Base-by-base conservation (phyloP, 805 yeast genomes). In the Tetrapisispora fleetii region DNA sequence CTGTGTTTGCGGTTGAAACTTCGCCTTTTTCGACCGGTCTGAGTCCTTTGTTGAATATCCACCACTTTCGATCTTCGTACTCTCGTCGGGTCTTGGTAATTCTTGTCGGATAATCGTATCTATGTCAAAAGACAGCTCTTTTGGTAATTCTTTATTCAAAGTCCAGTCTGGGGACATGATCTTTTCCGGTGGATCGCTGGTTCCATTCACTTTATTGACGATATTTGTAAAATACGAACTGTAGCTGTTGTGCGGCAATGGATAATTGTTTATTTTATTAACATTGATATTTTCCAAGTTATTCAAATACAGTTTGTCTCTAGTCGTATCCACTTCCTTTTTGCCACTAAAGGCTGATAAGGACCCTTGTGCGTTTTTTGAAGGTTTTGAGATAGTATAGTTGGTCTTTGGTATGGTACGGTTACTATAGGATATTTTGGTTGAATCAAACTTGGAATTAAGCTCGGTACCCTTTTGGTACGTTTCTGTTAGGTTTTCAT, bases 101-200 rank as follows among this genome's bases (percentile, higher is more conserved):
- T 46, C 48, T 40, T 40, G 45, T 36, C 38, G 40, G 10, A 40
- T 40, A 17, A 46, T 28, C 8, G 32, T 21, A 7, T 41, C 40
- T n/a, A 46, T 16, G 13, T 46, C 48, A 33, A 40, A 40, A 1
- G 48, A 27, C 28, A 39, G 14, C n/a, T 45, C 47, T 32, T 21
- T 37, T 28, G 42, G 47, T 37, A 37, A 19, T 13, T 45, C 48
- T 28, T 32, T 41, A 28, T 32, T 41, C 11, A 41, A 14, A 30
- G 7, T 19, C 44, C 44, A 41, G 6, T 41, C 44, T 14, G 44
- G 44, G 11, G 44, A 41, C 27, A 28, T 22, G 8, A 30, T 30
- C 17, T 30, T 37, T 5, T 28, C 18, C 13, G 41, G 16, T 14
- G 16, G 10, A n/a, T 28, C 27, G 13, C 17, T 28, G n/a, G 18